phyloP scores from a whole-genome alignment of 2,329 filamentous ascomycete species.

The Karstenula rhodostoma region DNA sequence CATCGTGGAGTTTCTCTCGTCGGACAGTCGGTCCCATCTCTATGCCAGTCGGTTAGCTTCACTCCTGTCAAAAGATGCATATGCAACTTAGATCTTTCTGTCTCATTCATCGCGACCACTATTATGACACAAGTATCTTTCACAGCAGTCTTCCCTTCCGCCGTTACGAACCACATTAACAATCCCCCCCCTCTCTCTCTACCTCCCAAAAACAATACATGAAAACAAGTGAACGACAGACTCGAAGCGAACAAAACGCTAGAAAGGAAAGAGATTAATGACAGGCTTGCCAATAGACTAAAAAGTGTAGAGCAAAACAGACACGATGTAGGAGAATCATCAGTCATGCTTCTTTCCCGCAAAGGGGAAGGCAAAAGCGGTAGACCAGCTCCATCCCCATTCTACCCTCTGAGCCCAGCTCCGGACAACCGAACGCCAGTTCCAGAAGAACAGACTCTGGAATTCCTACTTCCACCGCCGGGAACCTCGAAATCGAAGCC shows the following conservation, averaged over 20 bases:
- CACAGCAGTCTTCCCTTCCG: not conserved
- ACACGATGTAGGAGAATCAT: slow-evolving; percentile 26
- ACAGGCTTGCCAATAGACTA: slow-evolving; percentile 8
- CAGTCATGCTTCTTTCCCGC: slow-evolving; percentile 25
- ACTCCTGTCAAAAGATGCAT: not conserved
- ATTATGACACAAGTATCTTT: slow-evolving; percentile 22
- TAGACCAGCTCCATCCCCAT: slow-evolving; percentile 40
- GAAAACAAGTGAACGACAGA: slow-evolving; percentile 9
- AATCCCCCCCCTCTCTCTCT: not conserved
- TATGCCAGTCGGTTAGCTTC: not conserved
- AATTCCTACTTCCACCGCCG: slow-evolving; percentile 20
- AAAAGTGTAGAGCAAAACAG: slow-evolving; percentile 6
- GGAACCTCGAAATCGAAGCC: slow-evolving; percentile 33
- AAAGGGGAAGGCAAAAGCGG: slow-evolving; percentile 13
- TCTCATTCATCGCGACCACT: slow-evolving; percentile 30
- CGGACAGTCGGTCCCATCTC: not conserved
- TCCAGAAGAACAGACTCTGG: slow-evolving; percentile 24
- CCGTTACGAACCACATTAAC: not conserved
- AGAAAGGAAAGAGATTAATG: slow-evolving; percentile 8
- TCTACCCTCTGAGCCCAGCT: slow-evolving; percentile 32
- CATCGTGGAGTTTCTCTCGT: too few species aligned
- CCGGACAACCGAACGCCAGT: slow-evolving; percentile 36
- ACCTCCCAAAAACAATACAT: slow-evolving; percentile 3
- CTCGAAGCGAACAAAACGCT: slow-evolving; percentile 1
- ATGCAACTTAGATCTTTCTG: slow-evolving; percentile 35